Evolutionary conservation across 2,329 filamentous ascomycete genomes (phyloP), one percentile per base, ranked within the genome.

Genomic region (Ophiostoma ips): DNA sequence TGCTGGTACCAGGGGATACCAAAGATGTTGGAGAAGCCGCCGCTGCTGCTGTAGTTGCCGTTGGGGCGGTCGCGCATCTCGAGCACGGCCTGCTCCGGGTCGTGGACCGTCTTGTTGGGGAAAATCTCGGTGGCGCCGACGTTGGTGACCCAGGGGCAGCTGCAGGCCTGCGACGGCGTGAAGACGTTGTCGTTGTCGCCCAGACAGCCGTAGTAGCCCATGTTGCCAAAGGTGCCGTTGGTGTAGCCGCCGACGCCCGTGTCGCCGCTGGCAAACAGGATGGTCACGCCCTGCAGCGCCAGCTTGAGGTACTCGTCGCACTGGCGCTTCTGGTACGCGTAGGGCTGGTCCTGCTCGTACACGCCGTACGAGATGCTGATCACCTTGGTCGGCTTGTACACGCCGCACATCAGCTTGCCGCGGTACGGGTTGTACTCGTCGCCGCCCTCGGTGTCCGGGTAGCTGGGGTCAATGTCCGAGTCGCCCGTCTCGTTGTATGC

Each of bases 301-400:
- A 77, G 67, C 59, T 77, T 76, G 58, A 76, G 63, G 56, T 73
- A 71, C 60, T 73, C 68, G 48, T 65, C 62, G 60, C 71, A 73
- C 58, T 72, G 69, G 10, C 69, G 65, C 55, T 71, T 64, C 55
- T 76, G 71, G 61, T 81, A 81, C 53, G 62, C 64, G 8, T 67
- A 61, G 0, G 76, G 75, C 21, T 79, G 65, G 19, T 72, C 71
- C 7, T 63, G 62, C 60, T 81, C 76, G 41, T 71, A 67, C 36
- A 71, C 71, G 41, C 74, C 74, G 58, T 79, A 78, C 3, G 71
- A 75, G 55, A 80, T 73, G 36, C 68, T 71, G 53, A 77, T 69
- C 8, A 78, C 75, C 53, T 77, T 75, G 11, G 75, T 73, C 3
- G 74, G 71, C 56, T 70, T 66, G 63, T 61, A 63, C 11, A 58